Evolutionary conservation across 2,329 filamentous ascomycete genomes (phyloP).

Genomic region (Colletotrichum lentis): DNA sequence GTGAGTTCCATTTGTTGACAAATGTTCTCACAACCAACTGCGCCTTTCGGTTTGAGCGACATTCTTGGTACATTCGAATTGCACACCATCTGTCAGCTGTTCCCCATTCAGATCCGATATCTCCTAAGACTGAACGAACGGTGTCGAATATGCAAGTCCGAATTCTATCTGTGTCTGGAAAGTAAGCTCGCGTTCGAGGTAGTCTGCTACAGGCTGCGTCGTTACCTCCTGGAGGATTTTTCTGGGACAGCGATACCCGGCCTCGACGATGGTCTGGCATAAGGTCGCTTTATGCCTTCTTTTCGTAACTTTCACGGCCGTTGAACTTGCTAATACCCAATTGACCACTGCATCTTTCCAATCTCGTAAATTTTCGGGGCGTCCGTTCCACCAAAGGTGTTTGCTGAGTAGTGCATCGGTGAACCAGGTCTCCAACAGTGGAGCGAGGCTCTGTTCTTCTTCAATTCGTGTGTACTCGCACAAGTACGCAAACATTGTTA

Average conservation of each 20-base stretch:
- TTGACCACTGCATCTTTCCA: too few relatives aligned
- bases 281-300: background rate
- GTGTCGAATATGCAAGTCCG: background rate
- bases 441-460: too few relatives aligned
- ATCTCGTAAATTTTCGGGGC: too few relatives aligned
- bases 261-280: background rate
- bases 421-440: too few relatives aligned
- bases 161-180: background rate
- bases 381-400: too few relatives aligned
- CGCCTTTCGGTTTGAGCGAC: background rate
- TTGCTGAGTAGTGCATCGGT: too few relatives aligned
- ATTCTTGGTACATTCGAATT: background rate
- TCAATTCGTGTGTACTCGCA: too few relatives aligned
- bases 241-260: background rate
- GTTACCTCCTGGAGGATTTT: background rate
- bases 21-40: background rate
- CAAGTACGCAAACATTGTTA: too few relatives aligned
- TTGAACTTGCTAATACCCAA: background rate
- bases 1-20: background rate
- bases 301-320: background rate
- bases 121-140: background rate
- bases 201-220: background rate
- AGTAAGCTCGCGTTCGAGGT: background rate
- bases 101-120: background rate
- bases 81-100: background rate